Percentiles rank a stretch among this genome's conserved stretches.
Evolutionary conservation across 106 monocot species (phyloP).

Genomic region (Gastrodia elata): DNA sequence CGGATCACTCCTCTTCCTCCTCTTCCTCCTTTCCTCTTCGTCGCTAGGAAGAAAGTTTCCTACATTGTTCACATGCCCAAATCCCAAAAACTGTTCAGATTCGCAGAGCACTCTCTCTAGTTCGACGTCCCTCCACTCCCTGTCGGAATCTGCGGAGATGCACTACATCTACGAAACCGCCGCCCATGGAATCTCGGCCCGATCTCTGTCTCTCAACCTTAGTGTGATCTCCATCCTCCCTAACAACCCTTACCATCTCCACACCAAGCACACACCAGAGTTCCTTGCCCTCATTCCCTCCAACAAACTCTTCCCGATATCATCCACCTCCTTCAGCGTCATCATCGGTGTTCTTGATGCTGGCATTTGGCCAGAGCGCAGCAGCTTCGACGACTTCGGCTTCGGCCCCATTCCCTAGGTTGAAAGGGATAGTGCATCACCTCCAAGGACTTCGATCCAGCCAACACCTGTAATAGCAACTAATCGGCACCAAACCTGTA

Average conservation of each 20-base stretch:
- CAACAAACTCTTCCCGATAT: conserved; percentile 18
- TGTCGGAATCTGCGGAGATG: conserved; percentile 61
- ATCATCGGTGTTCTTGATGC: background rate
- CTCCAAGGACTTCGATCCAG: conserved; percentile 46
- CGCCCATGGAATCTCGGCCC: conserved; percentile 71
- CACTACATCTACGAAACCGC: conserved; percentile 77
- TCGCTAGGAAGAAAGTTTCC: too few species aligned
- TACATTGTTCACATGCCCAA: conserved; percentile 85
- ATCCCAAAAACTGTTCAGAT: conserved; percentile 52
- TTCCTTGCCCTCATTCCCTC: conserved; percentile 57
- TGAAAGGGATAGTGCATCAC: conserved; percentile 75
- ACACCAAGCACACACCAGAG: conserved; percentile 97
- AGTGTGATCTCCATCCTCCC: conserved; percentile 69
- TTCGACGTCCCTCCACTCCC: conserved; percentile 71
- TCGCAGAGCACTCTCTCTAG: conserved; percentile 57
- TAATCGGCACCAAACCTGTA: too few species aligned
- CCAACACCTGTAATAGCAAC: conserved; percentile 71
- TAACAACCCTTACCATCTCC: conserved; percentile 68
- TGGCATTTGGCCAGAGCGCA: background rate
- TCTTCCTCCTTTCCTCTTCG: too few species aligned
- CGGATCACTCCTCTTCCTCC: too few species aligned
- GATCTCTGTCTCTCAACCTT: conserved; percentile 16
- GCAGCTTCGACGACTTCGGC: background rate
- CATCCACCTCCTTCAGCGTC: conserved; percentile 25
- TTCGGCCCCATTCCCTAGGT: conserved; percentile 29